Evolutionary conservation across 176 grass and related monocot genomes (phyloP), one percentile per base, ranked within the genome.

Genomic region (Musa itinerans): DNA sequence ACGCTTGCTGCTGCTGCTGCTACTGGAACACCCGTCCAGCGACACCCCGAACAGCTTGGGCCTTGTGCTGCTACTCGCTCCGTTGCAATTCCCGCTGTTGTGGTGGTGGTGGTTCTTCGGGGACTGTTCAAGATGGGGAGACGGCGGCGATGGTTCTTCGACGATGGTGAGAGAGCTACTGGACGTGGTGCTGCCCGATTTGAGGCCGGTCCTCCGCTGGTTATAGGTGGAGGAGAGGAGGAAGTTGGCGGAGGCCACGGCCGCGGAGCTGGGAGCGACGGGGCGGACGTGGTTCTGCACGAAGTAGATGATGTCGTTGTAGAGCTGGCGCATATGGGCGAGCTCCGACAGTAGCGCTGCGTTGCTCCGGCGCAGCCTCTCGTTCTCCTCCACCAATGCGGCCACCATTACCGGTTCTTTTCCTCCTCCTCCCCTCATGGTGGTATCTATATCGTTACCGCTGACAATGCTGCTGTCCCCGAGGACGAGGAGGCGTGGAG

Each of bases 201-300:
- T 89, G 72, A 77, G 34, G 49, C 2, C 43, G 48, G 19, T 10
- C 34, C 23, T 53, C 2, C 22, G 24, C 17, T 2, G 54, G 69
- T 9, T 82, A 11, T 53, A 53, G 50, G 10, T 72, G 63, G 50
- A 76, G 20, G 89, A 85, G 54, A 91, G 78, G 79, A 98, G 89
- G 2, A 74, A 56, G 53, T 27, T 26, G 24, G 72, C 53, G 4
- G 65, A 68, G 65, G 89, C 78, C 8, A 89, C 86, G 10, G 26
- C 75, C 10, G 65, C 25, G 16, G 66, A 79, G 67, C 68, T 72
- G 13, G 78, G 78, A 8, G 67, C 78, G 19, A 80, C 78, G 3
- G 78, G 78, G 8, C 21, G 54, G n/a, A 80, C 78, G 67, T 80
- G 78, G 54, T 80, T 80, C 68, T 72, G 68, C n/a, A 80, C 78